Evolutionary conservation across 2,329 filamentous ascomycete genomes (phyloP).

Genomic region (Coniochaeta sp.): DNA sequence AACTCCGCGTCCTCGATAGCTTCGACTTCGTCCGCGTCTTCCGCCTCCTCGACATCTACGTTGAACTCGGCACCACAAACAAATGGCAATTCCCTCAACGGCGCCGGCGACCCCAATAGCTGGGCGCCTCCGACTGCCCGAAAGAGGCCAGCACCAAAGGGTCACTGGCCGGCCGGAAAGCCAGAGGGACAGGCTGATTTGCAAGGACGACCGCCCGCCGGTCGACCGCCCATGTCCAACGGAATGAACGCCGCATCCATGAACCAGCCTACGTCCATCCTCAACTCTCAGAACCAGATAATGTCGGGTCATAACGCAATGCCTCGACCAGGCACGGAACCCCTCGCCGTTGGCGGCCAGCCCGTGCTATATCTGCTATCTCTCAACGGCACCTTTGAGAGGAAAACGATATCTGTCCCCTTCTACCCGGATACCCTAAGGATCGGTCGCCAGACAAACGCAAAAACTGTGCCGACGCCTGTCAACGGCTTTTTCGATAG

Average conservation of each 20-base stretch:
- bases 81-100: slow-evolving; percentile 50
- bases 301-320: slow-evolving; percentile 33
- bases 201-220: slow-evolving; percentile 27
- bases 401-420: slow-evolving; percentile 91
- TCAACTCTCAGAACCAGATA: slow-evolving; percentile 30
- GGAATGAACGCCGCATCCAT: slow-evolving; percentile 37
- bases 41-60: slow-evolving; percentile 56
- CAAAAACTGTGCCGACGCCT: slow-evolving; percentile 86
- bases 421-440: slow-evolving; percentile 90
- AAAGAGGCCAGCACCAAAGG: slow-evolving; percentile 45
- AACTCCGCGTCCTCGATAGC: slow-evolving; percentile 89
- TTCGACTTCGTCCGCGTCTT: slow-evolving; percentile 52
- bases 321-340: slow-evolving; percentile 61
- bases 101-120: slow-evolving; percentile 40
- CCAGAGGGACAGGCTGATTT: slow-evolving; percentile 41
- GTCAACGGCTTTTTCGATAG: slow-evolving; percentile 96
- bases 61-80: slow-evolving; percentile 53
- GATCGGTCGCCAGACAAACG: slow-evolving; percentile 94
- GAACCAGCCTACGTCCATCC: slow-evolving; percentile 29
- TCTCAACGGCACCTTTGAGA: slow-evolving; percentile 93
- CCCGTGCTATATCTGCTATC: slow-evolving; percentile 82
- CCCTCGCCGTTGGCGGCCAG: slow-evolving; percentile 50
- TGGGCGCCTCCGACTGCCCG: slow-evolving; percentile 31
- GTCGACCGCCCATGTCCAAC: slow-evolving; percentile 29
- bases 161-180: slow-evolving; percentile 42